A percentile compares a stretch with the other conserved stretches of the same genome.
Evolutionary conservation across 352 stramenopile species (phyloP).

Genomic region (Vaucheria bursata): DNA sequence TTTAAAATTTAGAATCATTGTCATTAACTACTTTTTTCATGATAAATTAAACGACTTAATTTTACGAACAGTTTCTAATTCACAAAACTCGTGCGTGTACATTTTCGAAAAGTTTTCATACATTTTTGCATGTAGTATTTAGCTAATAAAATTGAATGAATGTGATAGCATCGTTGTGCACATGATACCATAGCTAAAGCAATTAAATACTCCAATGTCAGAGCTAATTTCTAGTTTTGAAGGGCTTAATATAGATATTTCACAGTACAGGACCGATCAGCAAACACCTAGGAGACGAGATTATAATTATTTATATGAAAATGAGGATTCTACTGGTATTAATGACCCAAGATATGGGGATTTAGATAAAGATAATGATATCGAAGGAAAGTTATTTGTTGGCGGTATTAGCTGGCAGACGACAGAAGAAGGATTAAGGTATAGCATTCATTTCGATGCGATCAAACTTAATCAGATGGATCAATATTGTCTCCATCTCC

Average conservation of each 20-base stretch:
- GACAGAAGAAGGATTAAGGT: constrained; percentile 74
- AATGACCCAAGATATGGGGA: constrained; percentile 4
- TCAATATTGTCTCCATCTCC: not conserved
- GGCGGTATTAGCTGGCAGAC: constrained; percentile 80
- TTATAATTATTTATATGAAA: not conserved
- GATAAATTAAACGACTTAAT: no score
- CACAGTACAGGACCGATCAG: not conserved
- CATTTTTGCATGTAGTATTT: no score
- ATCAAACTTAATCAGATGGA: not conserved
- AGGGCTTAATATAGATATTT: not conserved
- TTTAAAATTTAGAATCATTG: no score
- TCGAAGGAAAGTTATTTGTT: constrained; percentile 76
- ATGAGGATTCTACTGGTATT: not conserved
- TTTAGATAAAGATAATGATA: constrained; percentile 44
- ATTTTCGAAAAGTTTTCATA: no score
- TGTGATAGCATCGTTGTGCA: no score
- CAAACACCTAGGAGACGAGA: not conserved
- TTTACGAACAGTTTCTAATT: no score
- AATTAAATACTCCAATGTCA: no score
- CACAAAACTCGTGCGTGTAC: no score
- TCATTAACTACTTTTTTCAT: no score
- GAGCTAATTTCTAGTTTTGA: not conserved
- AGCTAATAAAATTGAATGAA: no score
- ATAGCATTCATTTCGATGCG: not conserved
- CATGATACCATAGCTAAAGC: no score